A percentile compares a stretch with the other conserved stretches of the same genome.
These are phyloP conservation scores for Conoideocrella luteorostrata DNA, from an alignment of 2,329 filamentous ascomycete genomes.

Conservation along the genomic window DNA sequence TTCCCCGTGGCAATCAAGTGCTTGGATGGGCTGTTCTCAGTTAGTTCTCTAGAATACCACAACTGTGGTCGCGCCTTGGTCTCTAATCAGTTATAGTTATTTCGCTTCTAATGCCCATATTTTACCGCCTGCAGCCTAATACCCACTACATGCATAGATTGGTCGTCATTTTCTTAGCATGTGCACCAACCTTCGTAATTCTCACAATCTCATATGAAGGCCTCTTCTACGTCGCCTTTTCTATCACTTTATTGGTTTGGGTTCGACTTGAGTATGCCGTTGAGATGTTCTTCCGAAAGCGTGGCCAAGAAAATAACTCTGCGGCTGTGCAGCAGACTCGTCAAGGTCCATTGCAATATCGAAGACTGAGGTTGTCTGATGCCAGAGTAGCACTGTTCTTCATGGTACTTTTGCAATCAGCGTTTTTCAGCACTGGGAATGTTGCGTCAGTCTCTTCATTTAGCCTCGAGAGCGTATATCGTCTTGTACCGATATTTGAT, in stretches of 20 bases:
- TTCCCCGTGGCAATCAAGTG: slow-evolving; percentile 82
- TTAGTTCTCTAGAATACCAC: slow-evolving; percentile 30
- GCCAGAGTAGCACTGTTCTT: slow-evolving; percentile 88
- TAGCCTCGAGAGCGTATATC: slow-evolving; percentile 80
- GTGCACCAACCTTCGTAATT: slow-evolving; percentile 89
- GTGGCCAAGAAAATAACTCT: neutral
- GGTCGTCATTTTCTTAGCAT: slow-evolving; percentile 83
- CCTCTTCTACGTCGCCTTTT: slow-evolving; percentile 90
- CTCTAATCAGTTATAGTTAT: slow-evolving; percentile 39
- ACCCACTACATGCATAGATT: slow-evolving; percentile 86
- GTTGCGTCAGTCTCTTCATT: slow-evolving; percentile 91
- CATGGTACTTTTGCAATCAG: slow-evolving; percentile 88
- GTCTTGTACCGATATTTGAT: slow-evolving; percentile 86
- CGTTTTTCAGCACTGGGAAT: slow-evolving; percentile 96
- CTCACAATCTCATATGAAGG: slow-evolving; percentile 97
- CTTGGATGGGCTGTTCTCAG: slow-evolving; percentile 76
- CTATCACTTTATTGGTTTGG: slow-evolving; percentile 76
- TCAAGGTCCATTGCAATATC: slow-evolving; percentile 29
- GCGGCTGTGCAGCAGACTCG: neutral
- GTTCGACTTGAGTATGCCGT: slow-evolving; percentile 91
- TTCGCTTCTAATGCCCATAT: slow-evolving; percentile 72
- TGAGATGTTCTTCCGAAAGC: neutral
- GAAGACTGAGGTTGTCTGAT: slow-evolving; percentile 74
- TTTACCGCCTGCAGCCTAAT: slow-evolving; percentile 75
- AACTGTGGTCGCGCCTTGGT: neutral